Evolutionary conservation across 2,329 filamentous ascomycete species (phyloP).

Genomic region (Colletotrichum horii): DNA sequence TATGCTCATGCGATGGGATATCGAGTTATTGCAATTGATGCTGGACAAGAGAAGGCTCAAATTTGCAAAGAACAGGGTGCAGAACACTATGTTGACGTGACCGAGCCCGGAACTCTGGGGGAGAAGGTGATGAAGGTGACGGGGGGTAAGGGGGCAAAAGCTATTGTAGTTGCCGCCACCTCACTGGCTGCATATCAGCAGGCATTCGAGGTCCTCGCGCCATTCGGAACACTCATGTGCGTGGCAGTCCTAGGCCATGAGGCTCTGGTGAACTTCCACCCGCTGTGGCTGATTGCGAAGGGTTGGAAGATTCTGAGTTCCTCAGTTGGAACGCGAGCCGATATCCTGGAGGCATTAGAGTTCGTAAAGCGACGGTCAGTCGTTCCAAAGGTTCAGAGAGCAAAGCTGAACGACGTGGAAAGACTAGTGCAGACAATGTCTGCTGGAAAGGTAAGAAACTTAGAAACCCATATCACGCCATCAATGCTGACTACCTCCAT

Average conservation of each 20-base stretch:
- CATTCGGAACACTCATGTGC: slow-evolving; percentile 44
- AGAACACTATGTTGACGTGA: slow-evolving; percentile 42
- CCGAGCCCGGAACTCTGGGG: slow-evolving; percentile 22
- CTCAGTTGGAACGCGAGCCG: slow-evolving; percentile 38
- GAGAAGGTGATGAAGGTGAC: slow-evolving; percentile 30
- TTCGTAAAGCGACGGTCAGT: slow-evolving; percentile 35
- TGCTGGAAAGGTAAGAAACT: not conserved
- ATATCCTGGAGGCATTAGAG: slow-evolving; percentile 45
- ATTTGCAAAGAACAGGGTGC: slow-evolving; percentile 36
- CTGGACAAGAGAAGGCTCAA: slow-evolving; percentile 32
- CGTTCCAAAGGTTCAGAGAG: slow-evolving; percentile 27
- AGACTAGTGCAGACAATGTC: not conserved
- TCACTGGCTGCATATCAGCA: slow-evolving; percentile 36
- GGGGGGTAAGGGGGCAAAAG: slow-evolving; percentile 25
- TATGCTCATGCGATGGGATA: slow-evolving; percentile 48
- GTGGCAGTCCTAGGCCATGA: slow-evolving; percentile 38
- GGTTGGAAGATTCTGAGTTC: slow-evolving; percentile 40
- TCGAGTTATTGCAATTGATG: slow-evolving; percentile 42
- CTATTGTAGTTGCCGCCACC: slow-evolving; percentile 36
- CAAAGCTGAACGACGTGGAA: slow-evolving; percentile 27
- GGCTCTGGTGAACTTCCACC: slow-evolving; percentile 31
- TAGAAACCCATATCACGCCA: fast-evolving
- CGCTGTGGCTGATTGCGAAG: slow-evolving; percentile 36
- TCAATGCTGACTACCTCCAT: not conserved
- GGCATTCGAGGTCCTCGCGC: slow-evolving; percentile 36